These are phyloP conservation scores for Chrysoporthe austroafricana DNA, from an alignment of 2,329 filamentous ascomycete species.

Conservation along the genomic window DNA sequence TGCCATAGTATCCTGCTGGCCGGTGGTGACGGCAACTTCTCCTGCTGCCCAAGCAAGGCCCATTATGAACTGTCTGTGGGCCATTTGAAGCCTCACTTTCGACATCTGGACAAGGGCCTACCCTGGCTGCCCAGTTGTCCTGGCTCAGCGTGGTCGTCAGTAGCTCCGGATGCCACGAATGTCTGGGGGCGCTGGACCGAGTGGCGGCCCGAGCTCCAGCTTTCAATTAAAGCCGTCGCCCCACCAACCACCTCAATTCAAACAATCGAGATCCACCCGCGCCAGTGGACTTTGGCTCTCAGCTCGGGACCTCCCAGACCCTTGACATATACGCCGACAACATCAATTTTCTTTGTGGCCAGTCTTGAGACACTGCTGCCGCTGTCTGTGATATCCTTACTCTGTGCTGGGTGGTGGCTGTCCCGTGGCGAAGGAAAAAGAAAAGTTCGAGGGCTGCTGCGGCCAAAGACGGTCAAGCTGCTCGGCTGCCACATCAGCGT, in stretches of 20 bases:
- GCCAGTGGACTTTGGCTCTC: neutral
- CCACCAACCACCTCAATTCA: conserved; percentile 22
- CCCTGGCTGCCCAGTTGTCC: conserved; percentile 6
- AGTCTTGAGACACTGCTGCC: neutral
- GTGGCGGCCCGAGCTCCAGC: conserved; percentile 2
- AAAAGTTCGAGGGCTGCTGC: neutral
- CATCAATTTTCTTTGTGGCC: conserved; percentile 2
- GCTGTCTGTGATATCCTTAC: conserved; percentile 1
- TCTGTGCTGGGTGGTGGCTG: conserved; percentile 6
- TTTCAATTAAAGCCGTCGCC: conserved; percentile 15
- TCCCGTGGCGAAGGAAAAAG: conserved; percentile 1
- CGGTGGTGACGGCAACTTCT: neutral
- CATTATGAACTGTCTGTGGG: conserved; percentile 4
- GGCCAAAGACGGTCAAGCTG: conserved; percentile 10
- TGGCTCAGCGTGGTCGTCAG: neutral
- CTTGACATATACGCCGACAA: neutral
- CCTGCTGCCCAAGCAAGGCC: conserved; percentile 1
- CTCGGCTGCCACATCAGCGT: conserved; percentile 17
- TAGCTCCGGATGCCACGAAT: conserved; percentile 5
- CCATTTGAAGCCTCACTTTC: conserved; percentile 1
- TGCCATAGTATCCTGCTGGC: neutral
- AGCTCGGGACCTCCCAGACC: neutral
- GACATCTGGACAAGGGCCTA: conserved; percentile 12
- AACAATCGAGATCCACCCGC: conserved; percentile 10
- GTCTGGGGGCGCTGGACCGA: neutral